phyloP scores from a whole-genome alignment of 768 basidiomycete species.

The Lactifluus piperatus region DNA sequence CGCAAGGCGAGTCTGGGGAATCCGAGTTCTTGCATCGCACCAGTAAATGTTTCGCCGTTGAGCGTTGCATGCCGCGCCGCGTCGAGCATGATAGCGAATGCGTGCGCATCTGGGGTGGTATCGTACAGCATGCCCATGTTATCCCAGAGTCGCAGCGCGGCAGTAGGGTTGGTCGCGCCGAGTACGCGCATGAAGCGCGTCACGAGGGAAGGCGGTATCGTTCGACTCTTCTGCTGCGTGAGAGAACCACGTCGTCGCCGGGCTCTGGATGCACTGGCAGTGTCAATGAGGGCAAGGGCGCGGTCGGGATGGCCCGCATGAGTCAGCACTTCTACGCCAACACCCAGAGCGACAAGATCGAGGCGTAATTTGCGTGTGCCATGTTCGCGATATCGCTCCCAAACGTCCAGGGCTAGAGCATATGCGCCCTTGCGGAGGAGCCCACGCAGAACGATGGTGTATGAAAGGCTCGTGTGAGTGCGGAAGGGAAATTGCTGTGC shows the following conservation, averaged over 20 bases:
- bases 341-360: slow-evolving; percentile 40
- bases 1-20: slow-evolving; percentile 24
- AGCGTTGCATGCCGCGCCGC: slow-evolving; percentile 45
- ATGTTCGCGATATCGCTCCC: slow-evolving; percentile 9
- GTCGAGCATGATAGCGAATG: slow-evolving; percentile 54
- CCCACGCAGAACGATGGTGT: slow-evolving; percentile 48
- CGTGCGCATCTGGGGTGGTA: slow-evolving; percentile 42
- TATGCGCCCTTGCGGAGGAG: slow-evolving; percentile 37
- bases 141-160: slow-evolving; percentile 63
- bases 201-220: slow-evolving; percentile 11
- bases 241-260: neutral
- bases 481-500: slow-evolving; percentile 26
- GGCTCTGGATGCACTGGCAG: slow-evolving; percentile 21
- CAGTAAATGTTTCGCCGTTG: slow-evolving; percentile 43
- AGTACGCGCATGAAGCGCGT: slow-evolving; percentile 40
- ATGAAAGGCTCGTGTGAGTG: slow-evolving; percentile 36
- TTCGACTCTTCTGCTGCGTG: neutral
- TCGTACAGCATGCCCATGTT: slow-evolving; percentile 50
- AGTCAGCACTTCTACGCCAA: slow-evolving; percentile 43
- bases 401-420: slow-evolving; percentile 31
- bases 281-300: slow-evolving; percentile 45
- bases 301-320: slow-evolving; percentile 34
- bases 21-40: slow-evolving; percentile 40
- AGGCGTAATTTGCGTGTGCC: slow-evolving; percentile 24
- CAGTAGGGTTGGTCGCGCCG: slow-evolving; percentile 43